Evolutionary conservation across 139 green algal species (phyloP).

Genomic region (Diplosphaera chodatii): DNA sequence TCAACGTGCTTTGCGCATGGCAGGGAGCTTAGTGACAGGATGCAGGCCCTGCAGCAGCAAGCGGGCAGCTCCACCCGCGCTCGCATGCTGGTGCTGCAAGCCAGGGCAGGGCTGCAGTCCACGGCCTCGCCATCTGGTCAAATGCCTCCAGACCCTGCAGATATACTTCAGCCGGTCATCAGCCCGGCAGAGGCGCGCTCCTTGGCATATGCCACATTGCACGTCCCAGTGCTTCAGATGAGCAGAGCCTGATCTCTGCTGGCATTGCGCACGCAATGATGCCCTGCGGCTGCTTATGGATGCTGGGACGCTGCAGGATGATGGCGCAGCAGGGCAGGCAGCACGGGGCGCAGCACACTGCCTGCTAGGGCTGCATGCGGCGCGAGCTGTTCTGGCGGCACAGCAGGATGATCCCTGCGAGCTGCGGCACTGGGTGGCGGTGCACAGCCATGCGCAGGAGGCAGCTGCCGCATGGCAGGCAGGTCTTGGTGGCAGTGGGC

Average conservation of each 20-base stretch:
- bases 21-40: background rate
- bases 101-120: background rate
- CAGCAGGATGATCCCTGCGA: background rate
- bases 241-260: too few relatives aligned
- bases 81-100: background rate
- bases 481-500: background rate
- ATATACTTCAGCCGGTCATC: too few relatives aligned
- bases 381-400: background rate
- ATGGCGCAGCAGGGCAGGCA: background rate
- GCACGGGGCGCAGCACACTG: background rate
- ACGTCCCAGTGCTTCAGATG: too few relatives aligned
- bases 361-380: background rate
- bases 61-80: too few relatives aligned
- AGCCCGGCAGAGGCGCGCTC: too few relatives aligned
- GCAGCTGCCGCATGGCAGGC: background rate
- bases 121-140: background rate
- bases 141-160: too few relatives aligned
- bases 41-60: background rate
- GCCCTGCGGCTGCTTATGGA: too few relatives aligned
- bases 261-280: too few relatives aligned
- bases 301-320: too few relatives aligned
- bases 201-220: too few relatives aligned
- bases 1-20: too few relatives aligned
- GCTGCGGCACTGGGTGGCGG: background rate
- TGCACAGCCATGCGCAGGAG: background rate